Evolutionary conservation across 805 yeast genomes (phyloP).

Genomic region (Kuraishia capsulata): DNA sequence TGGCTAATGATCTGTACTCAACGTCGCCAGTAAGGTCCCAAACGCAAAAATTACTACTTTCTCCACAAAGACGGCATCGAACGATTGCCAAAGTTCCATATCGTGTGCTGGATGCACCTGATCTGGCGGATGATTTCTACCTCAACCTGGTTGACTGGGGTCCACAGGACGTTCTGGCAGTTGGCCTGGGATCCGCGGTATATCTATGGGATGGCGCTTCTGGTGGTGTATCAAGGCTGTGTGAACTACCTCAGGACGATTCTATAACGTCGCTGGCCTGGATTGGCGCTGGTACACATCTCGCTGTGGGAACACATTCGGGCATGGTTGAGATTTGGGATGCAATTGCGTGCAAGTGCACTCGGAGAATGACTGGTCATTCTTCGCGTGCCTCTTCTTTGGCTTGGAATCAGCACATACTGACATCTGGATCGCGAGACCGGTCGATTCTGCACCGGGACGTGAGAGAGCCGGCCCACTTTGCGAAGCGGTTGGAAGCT

Average conservation of each 20-base stretch:
- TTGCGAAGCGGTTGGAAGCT: slow-evolving; percentile 54
- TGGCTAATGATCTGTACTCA: slow-evolving; percentile 70
- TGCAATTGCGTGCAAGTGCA: slow-evolving; percentile 69
- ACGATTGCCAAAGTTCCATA: slow-evolving; percentile 81
- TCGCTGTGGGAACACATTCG: slow-evolving; percentile 82
- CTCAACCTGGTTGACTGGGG: slow-evolving; percentile 95
- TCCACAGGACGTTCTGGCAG: slow-evolving; percentile 76
- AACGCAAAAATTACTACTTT: slow-evolving; percentile 65
- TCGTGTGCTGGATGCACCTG: slow-evolving; percentile 93
- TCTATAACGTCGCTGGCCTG: slow-evolving; percentile 77
- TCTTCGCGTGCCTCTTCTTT: slow-evolving; percentile 74
- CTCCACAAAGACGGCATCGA: slow-evolving; percentile 76
- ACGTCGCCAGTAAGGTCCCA: slow-evolving; percentile 85
- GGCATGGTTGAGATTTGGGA: slow-evolving; percentile 96
- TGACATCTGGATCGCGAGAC: slow-evolving; percentile 85
- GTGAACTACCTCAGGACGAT: slow-evolving; percentile 64
- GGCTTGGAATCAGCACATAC: slow-evolving; percentile 89
- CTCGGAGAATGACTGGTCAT: slow-evolving; percentile 92
- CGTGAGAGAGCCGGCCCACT: slow-evolving; percentile 81
- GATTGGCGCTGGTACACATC: slow-evolving; percentile 91
- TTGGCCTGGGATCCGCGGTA: slow-evolving; percentile 81
- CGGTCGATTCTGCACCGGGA: slow-evolving; percentile 80
- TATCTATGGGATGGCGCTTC: slow-evolving; percentile 86
- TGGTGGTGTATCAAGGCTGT: slow-evolving; percentile 73
- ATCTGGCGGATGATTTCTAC: slow-evolving; percentile 87